Base-by-base conservation (phyloP, 768 basidiomycete genomes). In the Leccinum ochraceum region DNA sequence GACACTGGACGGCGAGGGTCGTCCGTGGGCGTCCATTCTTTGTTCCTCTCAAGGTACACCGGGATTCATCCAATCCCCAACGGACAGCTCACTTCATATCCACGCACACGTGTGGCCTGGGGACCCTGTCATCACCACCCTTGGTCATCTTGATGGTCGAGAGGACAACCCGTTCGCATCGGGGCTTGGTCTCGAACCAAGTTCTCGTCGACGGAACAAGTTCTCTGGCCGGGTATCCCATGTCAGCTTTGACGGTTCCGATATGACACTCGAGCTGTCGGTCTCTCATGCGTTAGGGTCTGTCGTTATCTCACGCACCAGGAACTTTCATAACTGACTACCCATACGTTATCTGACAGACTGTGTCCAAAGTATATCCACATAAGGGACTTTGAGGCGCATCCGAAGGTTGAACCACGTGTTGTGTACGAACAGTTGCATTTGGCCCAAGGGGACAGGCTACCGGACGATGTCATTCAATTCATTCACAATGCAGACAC, bases 291-390 rank as follows among this genome's bases (percentile, higher is more conserved):
- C 86, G 13, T 68, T 87, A 32, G 86, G 86, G 86, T 86, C 62
- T 51, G 81, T 55, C 32, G 20, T 26, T 56, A 58, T 26, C 49
- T 42, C 17, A 56, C 48, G 24, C 24, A 0, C 9, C 34, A 26
- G 24, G 17, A 56, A n/a, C 20, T 4, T 36, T 8, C 5, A 11
- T 36, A 4, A 44, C 22, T 62, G 32, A 62, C 32, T 17, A 28
- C 13, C 9, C 37, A 9, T 20, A 10, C 1, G 4, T 4, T 17
- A 16, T 4, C 26, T 6, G 17, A 3, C 54, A 86, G 86, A 32
- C 83, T 86, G 61, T 87, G 85, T 68, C 86, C 86, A 8, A 88
- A 87, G 66, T 88, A 87, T 57, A 87, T 87, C 66, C 83, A 79
- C 53, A 67, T 80, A 50, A 79, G 85, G 8, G 76, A 81, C 6